Base-by-base conservation (phyloP, 1,284 basidiomycete species). In the Rhodotorula glutinis region DNA sequence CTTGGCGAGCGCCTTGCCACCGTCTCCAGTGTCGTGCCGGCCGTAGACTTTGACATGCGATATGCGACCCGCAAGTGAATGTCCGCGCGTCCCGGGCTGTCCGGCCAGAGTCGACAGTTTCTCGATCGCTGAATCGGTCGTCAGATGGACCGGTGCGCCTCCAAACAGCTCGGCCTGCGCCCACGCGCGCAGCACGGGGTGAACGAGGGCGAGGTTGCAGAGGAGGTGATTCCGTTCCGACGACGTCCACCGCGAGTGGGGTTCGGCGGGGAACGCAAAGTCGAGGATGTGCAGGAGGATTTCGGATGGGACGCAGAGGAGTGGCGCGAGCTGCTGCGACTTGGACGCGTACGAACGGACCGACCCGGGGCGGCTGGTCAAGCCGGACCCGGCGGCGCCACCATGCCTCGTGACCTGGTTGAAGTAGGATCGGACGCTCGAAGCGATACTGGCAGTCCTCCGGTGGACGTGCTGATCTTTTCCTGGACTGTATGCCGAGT, bases 261-360 rank as follows among this genome's bases (percentile, higher is more conserved):
- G 49, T 30, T 47, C 14, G 13, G 30, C 4, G 1, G 66, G 66
- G 4, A 68, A 52, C 19, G 55, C 38, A 27, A 68, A 57, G 21
- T 54, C 52, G 59, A 68, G 59, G 59, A 68, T 65, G 46, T 58
- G 41, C 30, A 64, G 62, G 38, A 68, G 59, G 33, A 68, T 58
- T 29, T 68, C 66, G 30, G 52, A 30, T 4, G 66, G 66, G 21
- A 68, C 56, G n/a, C 52, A 49, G 46, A 68, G 62, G 40, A 64
- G 53, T 16, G 55, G 47, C 13, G 44, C 33, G 38, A 60, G 53
- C n/a, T 46, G 56, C 13, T 56, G 30, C 38, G 43, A 13, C 11
- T 16, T 51, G 13, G 49, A 51, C 13, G 49, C 49, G 49, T 17
- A 17, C 16, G 49, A 51, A 25, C 49, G 49, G 27, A 51, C 25